A percentile compares a stretch with the other conserved stretches of the same genome.
phyloP scores from a whole-genome alignment of 495 filamentous ascomycete genomes.

The Aspergillus leporis region DNA sequence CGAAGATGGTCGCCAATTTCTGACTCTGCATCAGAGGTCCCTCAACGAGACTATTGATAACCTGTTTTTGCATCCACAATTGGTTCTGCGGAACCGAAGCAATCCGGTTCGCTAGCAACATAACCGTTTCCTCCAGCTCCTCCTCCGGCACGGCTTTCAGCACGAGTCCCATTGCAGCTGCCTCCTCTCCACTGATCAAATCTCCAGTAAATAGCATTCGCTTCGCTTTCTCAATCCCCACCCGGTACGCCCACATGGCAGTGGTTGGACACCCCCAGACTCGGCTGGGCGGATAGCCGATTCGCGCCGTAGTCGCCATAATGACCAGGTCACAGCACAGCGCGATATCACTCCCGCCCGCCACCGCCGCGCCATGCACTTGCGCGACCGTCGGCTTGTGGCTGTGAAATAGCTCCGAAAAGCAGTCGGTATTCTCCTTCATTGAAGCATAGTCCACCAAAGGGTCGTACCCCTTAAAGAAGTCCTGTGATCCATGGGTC shows the following conservation, averaged over 20 bases:
- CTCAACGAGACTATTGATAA: slow-evolving; percentile 8
- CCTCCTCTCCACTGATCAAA: slow-evolving; percentile 10
- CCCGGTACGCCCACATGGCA: slow-evolving; percentile 13
- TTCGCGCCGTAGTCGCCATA: slow-evolving; percentile 11
- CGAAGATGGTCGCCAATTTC: background rate
- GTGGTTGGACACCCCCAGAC: slow-evolving; percentile 13
- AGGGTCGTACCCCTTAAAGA: slow-evolving; percentile 2
- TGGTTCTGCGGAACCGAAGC: slow-evolving; percentile 4
- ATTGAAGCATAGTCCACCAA: background rate
- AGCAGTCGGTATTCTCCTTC: slow-evolving; percentile 14
- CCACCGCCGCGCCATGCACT: slow-evolving; percentile 14
- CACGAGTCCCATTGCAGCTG: slow-evolving; percentile 8
- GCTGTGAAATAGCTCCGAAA: slow-evolving; percentile 8
- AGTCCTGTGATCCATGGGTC: slow-evolving; percentile 5
- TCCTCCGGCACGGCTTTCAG: slow-evolving; percentile 8
- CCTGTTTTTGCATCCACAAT: slow-evolving; percentile 10
- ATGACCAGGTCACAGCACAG: slow-evolving; percentile 12
- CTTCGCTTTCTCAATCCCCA: slow-evolving; percentile 13
- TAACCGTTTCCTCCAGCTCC: slow-evolving; percentile 7
- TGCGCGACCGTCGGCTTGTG: slow-evolving; percentile 14
- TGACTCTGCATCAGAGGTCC: background rate
- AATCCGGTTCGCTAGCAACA: background rate
- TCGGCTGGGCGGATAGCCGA: slow-evolving; percentile 12
- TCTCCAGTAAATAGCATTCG: slow-evolving; percentile 13
- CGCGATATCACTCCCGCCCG: slow-evolving; percentile 17